These are phyloP conservation scores for Colletotrichum brevisporum DNA, from an alignment of 2,329 filamentous ascomycete genomes.

Conservation along the genomic window DNA sequence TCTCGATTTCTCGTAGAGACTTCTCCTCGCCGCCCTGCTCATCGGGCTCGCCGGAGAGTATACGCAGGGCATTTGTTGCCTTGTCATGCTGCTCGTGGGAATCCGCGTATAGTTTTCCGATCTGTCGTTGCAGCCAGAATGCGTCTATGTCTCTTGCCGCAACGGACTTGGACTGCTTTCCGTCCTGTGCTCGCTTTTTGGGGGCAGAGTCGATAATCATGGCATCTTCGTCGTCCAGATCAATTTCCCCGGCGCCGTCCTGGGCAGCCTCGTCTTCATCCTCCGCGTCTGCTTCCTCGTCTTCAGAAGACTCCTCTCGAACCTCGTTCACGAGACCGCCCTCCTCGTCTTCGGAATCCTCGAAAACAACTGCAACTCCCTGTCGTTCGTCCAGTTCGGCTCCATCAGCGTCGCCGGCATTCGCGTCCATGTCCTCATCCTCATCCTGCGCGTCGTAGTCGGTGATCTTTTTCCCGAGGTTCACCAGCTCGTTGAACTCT, in stretches of 20 bases:
- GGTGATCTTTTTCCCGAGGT: slow-evolving; percentile 98
- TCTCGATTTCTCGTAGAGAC: slow-evolving; percentile 92
- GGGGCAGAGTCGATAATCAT: slow-evolving; percentile 84
- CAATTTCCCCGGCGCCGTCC: slow-evolving; percentile 59
- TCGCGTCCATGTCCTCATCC: slow-evolving; percentile 87
- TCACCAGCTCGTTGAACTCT: slow-evolving; percentile 96
- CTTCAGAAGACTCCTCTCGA: slow-evolving; percentile 87
- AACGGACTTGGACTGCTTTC: slow-evolving; percentile 74
- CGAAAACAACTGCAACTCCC: slow-evolving; percentile 97
- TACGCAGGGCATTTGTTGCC: slow-evolving; percentile 85
- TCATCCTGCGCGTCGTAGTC: slow-evolving; percentile 98
- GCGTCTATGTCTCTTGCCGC: slow-evolving; percentile 93
- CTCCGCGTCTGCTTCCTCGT: slow-evolving; percentile 78
- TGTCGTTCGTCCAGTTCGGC: slow-evolving; percentile 93
- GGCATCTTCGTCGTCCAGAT: slow-evolving; percentile 75
- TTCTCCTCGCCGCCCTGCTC: slow-evolving; percentile 83
- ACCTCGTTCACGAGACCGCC: slow-evolving; percentile 86
- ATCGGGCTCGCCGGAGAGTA: slow-evolving; percentile 82
- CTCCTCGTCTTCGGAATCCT: slow-evolving; percentile 90
- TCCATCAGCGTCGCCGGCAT: slow-evolving; percentile 73
- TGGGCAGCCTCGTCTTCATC: slow-evolving; percentile 71
- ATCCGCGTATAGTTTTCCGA: slow-evolving; percentile 89
- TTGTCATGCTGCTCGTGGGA: slow-evolving; percentile 95
- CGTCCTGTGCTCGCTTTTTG: slow-evolving; percentile 60
- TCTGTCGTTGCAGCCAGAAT: slow-evolving; percentile 95